Conservation (phyloP, 2,329 filamentous ascomycete genomes). For the Trichophyton mentagrophytes region DNA sequence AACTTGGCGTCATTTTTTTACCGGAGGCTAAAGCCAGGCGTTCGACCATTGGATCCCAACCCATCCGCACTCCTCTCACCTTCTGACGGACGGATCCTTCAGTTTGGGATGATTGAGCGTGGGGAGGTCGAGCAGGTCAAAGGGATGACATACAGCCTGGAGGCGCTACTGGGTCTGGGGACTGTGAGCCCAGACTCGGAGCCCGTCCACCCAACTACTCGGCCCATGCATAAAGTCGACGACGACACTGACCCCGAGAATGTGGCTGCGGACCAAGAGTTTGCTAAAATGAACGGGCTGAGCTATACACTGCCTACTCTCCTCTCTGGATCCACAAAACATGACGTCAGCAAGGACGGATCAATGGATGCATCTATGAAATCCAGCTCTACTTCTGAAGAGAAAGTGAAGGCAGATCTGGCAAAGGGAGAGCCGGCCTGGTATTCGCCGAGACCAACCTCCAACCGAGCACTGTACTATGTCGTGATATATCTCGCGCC, state of each 20-base stretch:
- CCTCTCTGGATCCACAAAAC: constrained; percentile 54
- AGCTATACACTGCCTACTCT: constrained; percentile 84
- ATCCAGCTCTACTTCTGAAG: constrained; percentile 58
- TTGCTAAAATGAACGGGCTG: constrained; percentile 87
- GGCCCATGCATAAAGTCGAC: constrained; percentile 15
- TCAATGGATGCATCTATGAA: constrained; percentile 61
- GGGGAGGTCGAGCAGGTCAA: constrained; percentile 98
- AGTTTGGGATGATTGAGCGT: constrained; percentile 82
- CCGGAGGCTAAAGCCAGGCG: constrained; percentile 78
- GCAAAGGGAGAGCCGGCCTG: constrained; percentile 56
- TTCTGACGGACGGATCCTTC: constrained; percentile 78
- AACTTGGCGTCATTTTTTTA: constrained; percentile 98
- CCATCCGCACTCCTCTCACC: constrained; percentile 72
- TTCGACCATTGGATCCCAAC: constrained; percentile 70
- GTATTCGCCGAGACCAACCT: constrained; percentile 53
- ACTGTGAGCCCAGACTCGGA: constrained; percentile 37
- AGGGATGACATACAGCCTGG: constrained; percentile 93
- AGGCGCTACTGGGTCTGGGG: constrained; percentile 66
- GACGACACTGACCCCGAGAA: constrained; percentile 43
- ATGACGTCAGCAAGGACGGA: constrained; percentile 36
- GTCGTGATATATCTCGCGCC: constrained; percentile 91
- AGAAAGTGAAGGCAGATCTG: constrained; percentile 71
- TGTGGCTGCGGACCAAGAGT: constrained; percentile 75
- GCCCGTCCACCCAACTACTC: constrained; percentile 22
- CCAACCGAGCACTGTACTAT: constrained; percentile 68